Conservation (phyloP, 106 monocot genomes). For the Narthecium ossifragum region DNA sequence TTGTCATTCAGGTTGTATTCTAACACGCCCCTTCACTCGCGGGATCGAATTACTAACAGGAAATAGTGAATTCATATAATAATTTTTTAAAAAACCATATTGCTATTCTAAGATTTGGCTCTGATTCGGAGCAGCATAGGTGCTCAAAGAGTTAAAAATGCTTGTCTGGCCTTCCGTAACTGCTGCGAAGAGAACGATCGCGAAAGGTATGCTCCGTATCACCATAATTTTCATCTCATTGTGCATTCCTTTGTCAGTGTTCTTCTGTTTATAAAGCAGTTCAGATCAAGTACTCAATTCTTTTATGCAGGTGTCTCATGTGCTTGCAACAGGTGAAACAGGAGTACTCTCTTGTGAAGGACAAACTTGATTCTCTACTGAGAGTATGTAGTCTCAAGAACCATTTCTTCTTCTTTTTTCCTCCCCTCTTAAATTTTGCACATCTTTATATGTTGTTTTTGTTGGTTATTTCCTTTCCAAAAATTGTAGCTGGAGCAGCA, state of each 20-base stretch:
- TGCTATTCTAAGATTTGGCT: conserved; percentile 1
- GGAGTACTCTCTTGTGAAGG: conserved; percentile 43
- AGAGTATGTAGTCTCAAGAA: conserved; percentile 36
- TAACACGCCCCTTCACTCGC: too few relatives aligned
- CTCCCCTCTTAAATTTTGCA: not conserved
- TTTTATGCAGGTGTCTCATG: conserved; percentile 36
- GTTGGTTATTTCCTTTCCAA: not conserved
- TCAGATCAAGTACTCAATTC: not conserved
- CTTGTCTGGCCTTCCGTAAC: conserved; percentile 47
- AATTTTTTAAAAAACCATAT: not conserved
- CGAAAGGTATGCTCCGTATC: conserved; percentile 37
- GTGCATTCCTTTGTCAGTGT: not conserved
- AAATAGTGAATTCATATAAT: not conserved
- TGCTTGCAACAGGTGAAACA: conserved; percentile 58
- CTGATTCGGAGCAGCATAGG: conserved; percentile 42
- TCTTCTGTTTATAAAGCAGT: not conserved
- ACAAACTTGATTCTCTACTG: conserved; percentile 50
- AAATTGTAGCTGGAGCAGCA: conserved; percentile 59
- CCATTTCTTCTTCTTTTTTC: not conserved
- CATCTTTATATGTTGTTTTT: not conserved
- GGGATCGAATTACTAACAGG: too few relatives aligned
- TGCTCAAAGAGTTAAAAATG: conserved; percentile 53
- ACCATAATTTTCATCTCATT: not conserved
- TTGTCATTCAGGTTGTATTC: not conserved
- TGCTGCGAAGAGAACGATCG: conserved; percentile 33